Evolutionary conservation across 768 basidiomycete species (phyloP).

Genomic region (Hemileccinum impolitum): DNA sequence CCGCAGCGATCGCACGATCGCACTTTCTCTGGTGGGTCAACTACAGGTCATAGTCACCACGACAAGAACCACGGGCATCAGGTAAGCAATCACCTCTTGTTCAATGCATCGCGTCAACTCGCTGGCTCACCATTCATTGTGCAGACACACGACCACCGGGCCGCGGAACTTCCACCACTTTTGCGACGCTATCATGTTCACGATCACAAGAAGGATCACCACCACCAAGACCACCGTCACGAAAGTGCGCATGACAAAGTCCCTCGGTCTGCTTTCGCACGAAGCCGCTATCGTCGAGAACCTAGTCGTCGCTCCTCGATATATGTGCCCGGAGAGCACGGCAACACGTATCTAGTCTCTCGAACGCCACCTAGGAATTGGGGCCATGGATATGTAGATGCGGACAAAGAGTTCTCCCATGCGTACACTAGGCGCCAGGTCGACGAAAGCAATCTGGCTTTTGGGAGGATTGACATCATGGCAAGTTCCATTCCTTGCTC

Average conservation of each 20-base stretch:
- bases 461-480: conserved; percentile 49
- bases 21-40: background rate
- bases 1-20: background rate
- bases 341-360: conserved; percentile 27
- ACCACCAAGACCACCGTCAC: background rate
- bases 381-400: background rate
- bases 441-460: conserved; percentile 24
- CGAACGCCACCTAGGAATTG: background rate
- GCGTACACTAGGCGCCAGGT: conserved; percentile 6
- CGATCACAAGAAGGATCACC: background rate
- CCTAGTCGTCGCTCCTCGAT: conserved; percentile 21
- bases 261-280: conserved; percentile 18
- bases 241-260: conserved; percentile 4
- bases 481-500: conserved; percentile 29
- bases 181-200: conserved; percentile 9
- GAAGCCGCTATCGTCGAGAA: conserved; percentile 15
- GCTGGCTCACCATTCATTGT: background rate
- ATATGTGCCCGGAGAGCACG: conserved; percentile 24
- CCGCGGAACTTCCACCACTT: conserved; percentile 14
- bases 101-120: background rate
- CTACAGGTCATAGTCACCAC: background rate
- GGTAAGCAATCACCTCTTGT: background rate
- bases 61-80: conserved; percentile 1
- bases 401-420: background rate
- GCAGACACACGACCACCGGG: conserved; percentile 1